A percentile compares a stretch with the other conserved stretches of the same genome.
Evolutionary conservation across 192 early-diverging fungal genomes (phyloP).

Genomic region (Phlyctochytrium arcticum): DNA sequence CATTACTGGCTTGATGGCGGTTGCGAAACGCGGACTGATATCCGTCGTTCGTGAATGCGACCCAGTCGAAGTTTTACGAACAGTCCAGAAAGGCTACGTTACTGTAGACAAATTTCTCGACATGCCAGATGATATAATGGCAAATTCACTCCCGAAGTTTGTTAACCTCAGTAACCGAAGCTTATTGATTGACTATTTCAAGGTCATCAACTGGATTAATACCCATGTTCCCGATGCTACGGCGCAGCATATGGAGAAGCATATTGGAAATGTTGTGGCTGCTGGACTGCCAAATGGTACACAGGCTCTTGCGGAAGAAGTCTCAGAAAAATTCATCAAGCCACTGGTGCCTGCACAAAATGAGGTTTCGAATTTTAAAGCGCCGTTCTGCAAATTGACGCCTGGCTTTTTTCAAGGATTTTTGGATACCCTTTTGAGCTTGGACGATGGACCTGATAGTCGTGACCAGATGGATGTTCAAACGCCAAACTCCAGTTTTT

Average conservation of each 20-base stretch:
- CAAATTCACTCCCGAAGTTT: background rate
- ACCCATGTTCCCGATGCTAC: background rate
- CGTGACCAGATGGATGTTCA: background rate
- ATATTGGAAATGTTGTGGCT: background rate
- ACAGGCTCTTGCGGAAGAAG: no score
- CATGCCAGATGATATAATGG: background rate
- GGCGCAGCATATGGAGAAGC: background rate
- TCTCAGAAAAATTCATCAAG: no score
- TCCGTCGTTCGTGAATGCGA: conserved; percentile 9
- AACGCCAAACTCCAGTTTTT: conserved; percentile 11
- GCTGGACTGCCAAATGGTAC: no score
- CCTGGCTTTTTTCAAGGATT: background rate
- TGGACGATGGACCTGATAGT: background rate
- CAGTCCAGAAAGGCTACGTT: background rate
- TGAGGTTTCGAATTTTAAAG: background rate
- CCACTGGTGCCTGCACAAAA: no score
- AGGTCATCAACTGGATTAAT: background rate
- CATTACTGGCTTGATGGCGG: background rate
- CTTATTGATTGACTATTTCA: background rate
- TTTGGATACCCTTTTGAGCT: background rate
- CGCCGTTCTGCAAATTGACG: background rate
- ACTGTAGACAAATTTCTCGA: no score
- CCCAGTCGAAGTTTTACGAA: conserved; percentile 5
- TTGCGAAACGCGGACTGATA: conserved; percentile 13
- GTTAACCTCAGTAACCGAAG: background rate